Evolutionary conservation across 371 early-diverging fungal genomes (phyloP).

Genomic region (Lichtheimia ramosa): DNA sequence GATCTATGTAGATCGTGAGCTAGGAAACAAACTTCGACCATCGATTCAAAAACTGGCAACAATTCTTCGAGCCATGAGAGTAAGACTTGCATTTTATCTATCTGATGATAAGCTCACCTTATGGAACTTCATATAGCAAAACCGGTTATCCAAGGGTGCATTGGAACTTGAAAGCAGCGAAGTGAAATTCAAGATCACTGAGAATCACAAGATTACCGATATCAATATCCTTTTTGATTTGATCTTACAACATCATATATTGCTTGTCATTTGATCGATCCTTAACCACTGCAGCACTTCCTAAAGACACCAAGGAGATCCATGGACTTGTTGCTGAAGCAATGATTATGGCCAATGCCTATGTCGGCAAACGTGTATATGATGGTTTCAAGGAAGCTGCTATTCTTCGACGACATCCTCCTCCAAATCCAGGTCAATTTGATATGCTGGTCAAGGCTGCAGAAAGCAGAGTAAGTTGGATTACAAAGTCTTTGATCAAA

Average conservation of each 20-base stretch:
- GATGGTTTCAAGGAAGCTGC: slow-evolving; percentile 80
- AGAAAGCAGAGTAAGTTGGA: slow-evolving; percentile 42
- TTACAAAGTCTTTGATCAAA: background rate
- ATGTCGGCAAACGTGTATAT: slow-evolving; percentile 88
- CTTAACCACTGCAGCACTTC: slow-evolving; percentile 35
- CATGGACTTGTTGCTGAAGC: slow-evolving; percentile 98
- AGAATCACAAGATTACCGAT: slow-evolving; percentile 62
- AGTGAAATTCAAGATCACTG: slow-evolving; percentile 71
- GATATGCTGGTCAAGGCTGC: slow-evolving; percentile 69
- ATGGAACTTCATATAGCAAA: slow-evolving; percentile 30
- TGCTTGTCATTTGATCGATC: slow-evolving; percentile 20
- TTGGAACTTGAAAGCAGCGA: slow-evolving; percentile 75
- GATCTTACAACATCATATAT: slow-evolving; percentile 26
- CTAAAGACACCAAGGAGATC: slow-evolving; percentile 84
- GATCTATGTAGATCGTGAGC: slow-evolving; percentile 24
- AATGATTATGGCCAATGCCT: slow-evolving; percentile 97
- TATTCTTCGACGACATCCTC: slow-evolving; percentile 84
- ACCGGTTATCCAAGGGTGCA: slow-evolving; percentile 64
- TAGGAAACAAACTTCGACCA: slow-evolving; percentile 51
- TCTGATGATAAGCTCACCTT: background rate
- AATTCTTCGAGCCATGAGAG: slow-evolving; percentile 58
- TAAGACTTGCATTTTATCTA: slow-evolving; percentile 16
- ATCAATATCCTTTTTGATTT: slow-evolving; percentile 53
- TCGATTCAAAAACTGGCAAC: slow-evolving; percentile 52
- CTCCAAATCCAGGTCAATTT: slow-evolving; percentile 69